Base-by-base conservation (phyloP, 2,329 filamentous ascomycete genomes). In the Fusarium sp. region DNA sequence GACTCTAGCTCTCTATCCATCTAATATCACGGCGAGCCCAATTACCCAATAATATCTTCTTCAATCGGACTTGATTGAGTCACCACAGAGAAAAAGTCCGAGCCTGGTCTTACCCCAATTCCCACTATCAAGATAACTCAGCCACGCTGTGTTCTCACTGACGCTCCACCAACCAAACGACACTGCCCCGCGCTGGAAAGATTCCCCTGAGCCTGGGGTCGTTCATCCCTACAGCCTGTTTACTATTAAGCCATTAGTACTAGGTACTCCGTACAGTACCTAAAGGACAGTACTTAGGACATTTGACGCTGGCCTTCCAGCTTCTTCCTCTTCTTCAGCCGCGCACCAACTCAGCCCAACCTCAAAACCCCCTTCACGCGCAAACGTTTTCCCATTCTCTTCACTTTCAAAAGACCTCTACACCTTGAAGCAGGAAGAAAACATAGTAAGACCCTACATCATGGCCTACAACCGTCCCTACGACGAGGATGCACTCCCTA, bases 401-500 rank as follows among this genome's bases (percentile, higher is more conserved):
- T 33, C 39, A 35, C 46, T 37, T 53, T 23, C 25, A 60, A 20
- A 49, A 35, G 35, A 48, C 53, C 30, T 10, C 19, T 58, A 45
- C 47, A 46, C 3, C 30, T 30, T 11, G 6, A 23, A 43, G 17
- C 35, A 37, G 22, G 30, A 48, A 49, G 30, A 56, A 41, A 17
- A 52, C 45, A 45, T 32, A 43, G 22, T 27, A 23, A 23, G 46
- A 47, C 15, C 37, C 41, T 25, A 47, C 46, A 65, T 23, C 64
- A 98, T 98, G 95, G 95, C 95, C 57, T 98, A 98, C 85, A 97
- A 97, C 82, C 90, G 89, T 79, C 88, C 91, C 56, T 96, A 94
- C 83, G 97, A 99, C 79, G 94, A 94, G 33, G 95, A 99, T 83
- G 92, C 94, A 77, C 88, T 99, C 68, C 95, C 95, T 77, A 93